Evolutionary conservation across 257 asterid genomes (phyloP), one percentile per base, ranked within the genome.

Genomic region (Petunia secreta): DNA sequence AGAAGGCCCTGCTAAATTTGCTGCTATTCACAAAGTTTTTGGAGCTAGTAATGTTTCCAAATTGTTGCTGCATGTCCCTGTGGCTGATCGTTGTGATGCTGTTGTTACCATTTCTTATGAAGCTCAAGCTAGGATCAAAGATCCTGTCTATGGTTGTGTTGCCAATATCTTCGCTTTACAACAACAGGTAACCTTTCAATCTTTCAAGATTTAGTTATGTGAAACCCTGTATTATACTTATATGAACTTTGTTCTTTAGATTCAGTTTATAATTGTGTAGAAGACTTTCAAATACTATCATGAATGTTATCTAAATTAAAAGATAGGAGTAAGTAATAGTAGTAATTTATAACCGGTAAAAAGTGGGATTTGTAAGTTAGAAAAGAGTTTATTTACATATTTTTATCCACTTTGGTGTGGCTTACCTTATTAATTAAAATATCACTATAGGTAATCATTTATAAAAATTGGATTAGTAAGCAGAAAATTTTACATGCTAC

Each of bases 21-120:
- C 98, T 0, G 98, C 98, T n/a, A 92, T 95, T n/a, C 98, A 95
- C 58, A 95, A 95, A 84, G 98, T 95, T 77, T 95, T 95, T 76
- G 98, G 98, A 1, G 98, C 98, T 0, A 93, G 98, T 88, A 95
- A 95, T 60, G 98, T 92, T 4, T 91, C 98, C 2, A 95, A 95
- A 79, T 79, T 95, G 66, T 78, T 95, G 75, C 78, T 84, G 59
- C 95, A 93, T 76, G 89, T 93, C 5, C 97, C 98, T 1, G 89
- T 80, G 16, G 82, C 82, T 9, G 95, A 94, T n/a, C 91, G 98
- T 2, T 86, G 88, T 11, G 98, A 94, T 77, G 95, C 98, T 6
- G 98, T 91, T 54, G 93, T 91, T 34, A 90, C 98, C 59, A 91
- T 94, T 66, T 86, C 96, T 38, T 94, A 93, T 80, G 98, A 94